phyloP scores from a whole-genome alignment of 805 yeast genomes.

The Ogataea kodamae region DNA sequence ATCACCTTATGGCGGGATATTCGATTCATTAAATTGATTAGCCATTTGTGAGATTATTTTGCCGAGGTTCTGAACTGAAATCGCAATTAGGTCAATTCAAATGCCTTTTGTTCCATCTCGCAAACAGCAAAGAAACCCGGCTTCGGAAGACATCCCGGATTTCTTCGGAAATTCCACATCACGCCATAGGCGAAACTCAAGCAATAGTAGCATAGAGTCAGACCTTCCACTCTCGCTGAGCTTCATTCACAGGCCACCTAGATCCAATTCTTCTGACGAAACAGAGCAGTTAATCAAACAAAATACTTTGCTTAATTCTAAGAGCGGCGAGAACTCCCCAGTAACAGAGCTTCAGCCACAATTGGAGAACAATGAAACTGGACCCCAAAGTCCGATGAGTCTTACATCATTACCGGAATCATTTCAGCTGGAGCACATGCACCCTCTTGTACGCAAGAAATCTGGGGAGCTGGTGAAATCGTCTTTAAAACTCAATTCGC shows the following conservation, averaged over 20 bases:
- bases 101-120: slow-evolving; percentile 25
- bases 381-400: slow-evolving; percentile 8
- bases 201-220: slow-evolving; percentile 20
- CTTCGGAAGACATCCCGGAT: slow-evolving; percentile 2
- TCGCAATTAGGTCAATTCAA: no score
- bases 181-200: slow-evolving; percentile 14
- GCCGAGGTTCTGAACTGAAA: no score
- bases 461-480: slow-evolving; percentile 85
- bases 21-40: slow-evolving; percentile 1
- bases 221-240: slow-evolving; percentile 32
- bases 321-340: slow-evolving; percentile 1
- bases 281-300: slow-evolving; percentile 28
- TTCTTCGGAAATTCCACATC: neutral
- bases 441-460: slow-evolving; percentile 67
- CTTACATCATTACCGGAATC: slow-evolving; percentile 14
- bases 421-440: slow-evolving; percentile 17
- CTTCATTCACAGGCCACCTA: slow-evolving; percentile 32
- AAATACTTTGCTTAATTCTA: slow-evolving; percentile 31
- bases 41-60: no score
- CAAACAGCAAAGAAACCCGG: slow-evolving; percentile 1
- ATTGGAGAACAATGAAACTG: slow-evolving; percentile 1
- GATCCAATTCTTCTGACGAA: slow-evolving; percentile 26
- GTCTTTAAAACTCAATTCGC: slow-evolving; percentile 49
- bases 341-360: neutral
- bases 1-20: slow-evolving; percentile 13